Conservation (phyloP, 139 green algal species). For the Tetradesmus obliquus region DNA sequence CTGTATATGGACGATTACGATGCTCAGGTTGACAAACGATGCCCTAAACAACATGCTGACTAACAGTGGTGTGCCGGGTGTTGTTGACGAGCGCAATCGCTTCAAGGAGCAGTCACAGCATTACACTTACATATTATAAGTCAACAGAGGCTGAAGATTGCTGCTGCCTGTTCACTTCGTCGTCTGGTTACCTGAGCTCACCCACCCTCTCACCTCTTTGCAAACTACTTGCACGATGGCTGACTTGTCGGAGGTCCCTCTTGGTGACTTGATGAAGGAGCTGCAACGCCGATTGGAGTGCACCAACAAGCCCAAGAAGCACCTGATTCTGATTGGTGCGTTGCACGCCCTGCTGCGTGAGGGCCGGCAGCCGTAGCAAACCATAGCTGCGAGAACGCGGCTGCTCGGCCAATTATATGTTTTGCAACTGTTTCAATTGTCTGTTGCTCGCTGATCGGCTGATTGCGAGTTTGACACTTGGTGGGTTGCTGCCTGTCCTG, state of each 20-base stretch:
- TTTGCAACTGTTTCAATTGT: neutral
- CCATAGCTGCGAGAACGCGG: neutral
- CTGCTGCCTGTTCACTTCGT: neutral
- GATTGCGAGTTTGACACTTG: neutral
- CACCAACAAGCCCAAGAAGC: slow-evolving; percentile 94
- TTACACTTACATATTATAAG: neutral
- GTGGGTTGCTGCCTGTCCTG: neutral
- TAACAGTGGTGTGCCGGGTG: neutral
- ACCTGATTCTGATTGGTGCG: slow-evolving; percentile 94
- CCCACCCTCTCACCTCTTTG: neutral
- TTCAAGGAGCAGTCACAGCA: neutral
- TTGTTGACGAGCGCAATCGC: neutral
- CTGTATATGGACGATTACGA: neutral
- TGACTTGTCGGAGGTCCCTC: slow-evolving; percentile 79
- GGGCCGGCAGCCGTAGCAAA: neutral
- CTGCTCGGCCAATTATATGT: neutral
- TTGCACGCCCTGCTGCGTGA: neutral
- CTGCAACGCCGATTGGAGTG: slow-evolving; percentile 93
- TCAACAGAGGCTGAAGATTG: neutral
- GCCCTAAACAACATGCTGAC: neutral
- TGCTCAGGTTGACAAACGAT: neutral
- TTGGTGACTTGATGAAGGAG: slow-evolving; percentile 89
- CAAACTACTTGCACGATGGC: slow-evolving; percentile 11
- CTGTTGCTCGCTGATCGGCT: neutral
- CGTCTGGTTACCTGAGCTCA: neutral